Base-by-base conservation (phyloP, 129 eudicot genomes). In the Logfia minima region DNA sequence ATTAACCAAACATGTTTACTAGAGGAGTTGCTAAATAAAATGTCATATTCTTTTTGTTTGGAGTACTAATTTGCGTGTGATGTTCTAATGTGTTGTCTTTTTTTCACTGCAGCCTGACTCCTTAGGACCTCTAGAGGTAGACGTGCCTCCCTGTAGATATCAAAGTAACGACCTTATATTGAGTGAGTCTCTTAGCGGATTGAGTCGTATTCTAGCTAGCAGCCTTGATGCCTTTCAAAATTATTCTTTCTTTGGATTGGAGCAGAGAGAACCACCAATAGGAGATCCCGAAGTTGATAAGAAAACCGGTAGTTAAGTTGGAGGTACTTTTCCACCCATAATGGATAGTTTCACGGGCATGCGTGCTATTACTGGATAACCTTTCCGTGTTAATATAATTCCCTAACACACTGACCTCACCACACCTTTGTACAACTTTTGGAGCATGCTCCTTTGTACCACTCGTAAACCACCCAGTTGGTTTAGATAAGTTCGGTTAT, bases 71-170 rank as follows among this genome's bases (percentile, higher is more conserved):
- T 41, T 69, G 11, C 19, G 6, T 21, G 58, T 32, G 56, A 11
- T 24, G 21, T 39, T 6, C 81, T 74, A 53, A 77, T 13, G 4
- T 17, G 23, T 58, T 70, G 28, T 61, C 63, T 79, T 75, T 19
- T 19, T 72, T 56, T 59, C 31, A n/a, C 66, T 78, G 85, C 97
- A 94, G 99, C 92, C 99, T 14, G 99, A 94, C 64, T 94, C 97
- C 13, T 81, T 94, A 83, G 97, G 97, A 62, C 90, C 96, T 31
- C 82, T 94, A 82, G 99, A 94, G 79, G 88, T 94, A 85, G 97
- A 89, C 26, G 29, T 84, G 64, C 88, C 89, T 70, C 75, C 96
- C 2, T 87, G 93, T 89, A 91, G 90, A 94, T 94, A 91, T 83
- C 88, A 80, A 62, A 86, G 84, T 37, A 87, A 94, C 32, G 99